Base-by-base conservation (phyloP, 2,329 filamentous ascomycete species). In the Diaporthe helianthi region DNA sequence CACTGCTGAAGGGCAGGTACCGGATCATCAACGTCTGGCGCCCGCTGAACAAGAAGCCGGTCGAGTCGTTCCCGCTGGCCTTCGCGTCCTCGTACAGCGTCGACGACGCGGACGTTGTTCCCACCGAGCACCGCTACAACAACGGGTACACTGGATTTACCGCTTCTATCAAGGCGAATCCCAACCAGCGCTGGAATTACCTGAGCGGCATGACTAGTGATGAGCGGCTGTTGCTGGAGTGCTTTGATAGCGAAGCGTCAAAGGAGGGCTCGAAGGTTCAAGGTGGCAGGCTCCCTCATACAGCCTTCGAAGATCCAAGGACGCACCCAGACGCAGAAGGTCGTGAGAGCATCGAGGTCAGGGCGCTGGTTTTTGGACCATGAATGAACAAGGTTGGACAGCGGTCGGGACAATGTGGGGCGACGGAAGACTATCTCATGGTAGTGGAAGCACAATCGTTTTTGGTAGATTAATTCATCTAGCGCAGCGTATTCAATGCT, bases 21-120 rank as follows among this genome's bases (percentile, higher is more conserved):
- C 87, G 93, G 71, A 93, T 97, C 76, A 88, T 97, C 78, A 97
- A 97, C 74, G 90, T 97, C 58, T 97, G 94, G 94, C 86, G 92
- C 0, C 89, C 90, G 19, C 80, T 88, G 10, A 87, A 85, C 79
- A 78, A 79, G 73, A 81, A 83, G 44, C 87, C 90, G 2, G 85
- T 92, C 8, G 87, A 89, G 69, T 86, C 91, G 53, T 87, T 85
- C 73, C 92, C 92, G 1, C 83, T 94, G 1, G 90, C 89, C 0
- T 89, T 93, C 41, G 87, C 91, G 0, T 90, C 91, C 60, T 90
- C 89, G 76, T 81, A 86, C 1, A 86, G 85, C 0, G 86, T 92
- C 0, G 75, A 79, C 0, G 85, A 92, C 63, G 81, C 83, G 0
- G 92, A 94, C 73, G 82, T 96, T 10, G 84, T 94, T 0, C 84